Evolutionary conservation across 2,329 filamentous ascomycete species (phyloP).

Genomic region (Alternaria rosae): DNA sequence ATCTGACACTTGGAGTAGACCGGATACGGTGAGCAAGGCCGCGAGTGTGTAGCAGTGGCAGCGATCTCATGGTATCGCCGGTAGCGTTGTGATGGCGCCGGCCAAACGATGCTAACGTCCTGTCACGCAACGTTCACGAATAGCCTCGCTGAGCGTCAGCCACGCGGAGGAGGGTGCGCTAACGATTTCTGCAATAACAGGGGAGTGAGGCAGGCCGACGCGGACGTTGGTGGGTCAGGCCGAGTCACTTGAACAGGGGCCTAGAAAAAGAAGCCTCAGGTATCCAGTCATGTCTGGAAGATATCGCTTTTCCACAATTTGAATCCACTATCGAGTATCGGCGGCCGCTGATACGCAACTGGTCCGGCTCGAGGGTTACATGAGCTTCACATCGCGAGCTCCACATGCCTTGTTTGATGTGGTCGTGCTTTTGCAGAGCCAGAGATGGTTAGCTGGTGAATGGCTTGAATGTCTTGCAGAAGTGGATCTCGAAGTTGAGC

Average conservation of each 20-base stretch:
- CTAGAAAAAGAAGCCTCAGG: slow-evolving; percentile 26
- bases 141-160: slow-evolving; percentile 24
- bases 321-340: slow-evolving; percentile 15
- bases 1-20: slow-evolving; percentile 10
- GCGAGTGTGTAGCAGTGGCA: slow-evolving; percentile 5
- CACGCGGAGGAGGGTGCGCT: slow-evolving; percentile 29
- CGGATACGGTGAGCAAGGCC: slow-evolving; percentile 14
- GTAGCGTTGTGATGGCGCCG: slow-evolving; percentile 26
- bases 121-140: slow-evolving; percentile 34
- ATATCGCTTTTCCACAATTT: slow-evolving; percentile 21
- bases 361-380: slow-evolving; percentile 18
- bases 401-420: slow-evolving; percentile 23
- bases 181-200: slow-evolving; percentile 27
- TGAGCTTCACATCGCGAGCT: slow-evolving; percentile 31
- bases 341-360: slow-evolving; percentile 20
- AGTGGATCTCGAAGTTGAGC: slow-evolving; percentile 20
- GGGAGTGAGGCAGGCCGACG: slow-evolving; percentile 35
- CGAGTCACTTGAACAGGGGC: slow-evolving; percentile 23
- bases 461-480: slow-evolving; percentile 22
- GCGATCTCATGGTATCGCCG: slow-evolving; percentile 16
- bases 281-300: slow-evolving; percentile 24
- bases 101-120: slow-evolving; percentile 22
- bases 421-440: slow-evolving; percentile 23
- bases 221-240: slow-evolving; percentile 41
- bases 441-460: slow-evolving; percentile 16